Conservation (phyloP, 2,329 filamentous ascomycete genomes). For the Fusarium veterinarium region DNA sequence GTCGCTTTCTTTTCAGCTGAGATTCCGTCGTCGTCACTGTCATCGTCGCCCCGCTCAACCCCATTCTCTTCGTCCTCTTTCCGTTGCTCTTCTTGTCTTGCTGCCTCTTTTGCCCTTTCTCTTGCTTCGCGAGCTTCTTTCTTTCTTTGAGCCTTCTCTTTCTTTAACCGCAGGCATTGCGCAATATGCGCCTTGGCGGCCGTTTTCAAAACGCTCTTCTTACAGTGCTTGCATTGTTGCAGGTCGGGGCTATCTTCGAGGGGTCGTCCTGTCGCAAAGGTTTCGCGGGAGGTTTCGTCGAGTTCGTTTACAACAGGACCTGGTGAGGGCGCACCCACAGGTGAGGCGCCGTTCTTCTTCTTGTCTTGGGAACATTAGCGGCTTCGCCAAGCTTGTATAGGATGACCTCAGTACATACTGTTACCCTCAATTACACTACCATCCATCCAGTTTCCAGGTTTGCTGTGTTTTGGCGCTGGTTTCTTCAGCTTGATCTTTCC, state of each 20-base stretch:
- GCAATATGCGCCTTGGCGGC: slow-evolving; percentile 84
- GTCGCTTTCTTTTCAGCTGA: slow-evolving; percentile 56
- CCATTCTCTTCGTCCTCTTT: slow-evolving; percentile 62
- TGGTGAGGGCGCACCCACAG: slow-evolving; percentile 59
- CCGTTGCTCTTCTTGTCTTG: slow-evolving; percentile 65
- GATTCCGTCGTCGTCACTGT: slow-evolving; percentile 58
- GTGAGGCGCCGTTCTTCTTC: slow-evolving; percentile 60
- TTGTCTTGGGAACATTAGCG: slow-evolving; percentile 59
- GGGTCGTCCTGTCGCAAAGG: slow-evolving; percentile 84
- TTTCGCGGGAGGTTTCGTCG: slow-evolving; percentile 79
- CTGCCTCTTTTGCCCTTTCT: slow-evolving; percentile 73
- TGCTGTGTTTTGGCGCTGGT: slow-evolving; percentile 68
- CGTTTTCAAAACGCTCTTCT: slow-evolving; percentile 83
- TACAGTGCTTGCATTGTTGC: slow-evolving; percentile 93
- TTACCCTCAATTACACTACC: slow-evolving; percentile 71
- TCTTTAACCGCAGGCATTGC: slow-evolving; percentile 86
- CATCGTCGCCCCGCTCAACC: slow-evolving; percentile 63
- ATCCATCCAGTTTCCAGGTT: slow-evolving; percentile 78
- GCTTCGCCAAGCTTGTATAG: background rate
- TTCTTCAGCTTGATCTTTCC: slow-evolving; percentile 73
- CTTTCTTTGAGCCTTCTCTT: slow-evolving; percentile 81
- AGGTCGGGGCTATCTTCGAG: slow-evolving; percentile 83
- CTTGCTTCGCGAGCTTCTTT: slow-evolving; percentile 79
- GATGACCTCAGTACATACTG: slow-evolving; percentile 56
- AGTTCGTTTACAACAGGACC: slow-evolving; percentile 73